Conservation (phyloP, 2,329 filamentous ascomycete species). For the Cladophialophora psammophila region DNA sequence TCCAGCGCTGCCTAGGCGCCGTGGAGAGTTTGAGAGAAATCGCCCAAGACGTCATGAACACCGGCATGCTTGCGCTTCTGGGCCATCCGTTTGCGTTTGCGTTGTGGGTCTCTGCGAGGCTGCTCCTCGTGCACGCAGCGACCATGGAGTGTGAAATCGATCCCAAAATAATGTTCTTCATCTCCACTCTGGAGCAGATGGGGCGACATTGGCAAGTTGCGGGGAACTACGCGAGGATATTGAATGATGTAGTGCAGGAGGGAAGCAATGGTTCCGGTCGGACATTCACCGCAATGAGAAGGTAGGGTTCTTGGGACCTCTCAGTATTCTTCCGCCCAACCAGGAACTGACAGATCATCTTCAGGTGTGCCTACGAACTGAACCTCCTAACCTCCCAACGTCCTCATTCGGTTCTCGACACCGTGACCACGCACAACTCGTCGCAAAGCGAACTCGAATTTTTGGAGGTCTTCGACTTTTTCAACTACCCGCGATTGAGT, state of each 20-base stretch:
- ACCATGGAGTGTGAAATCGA: constrained; percentile 66
- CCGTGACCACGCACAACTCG: constrained; percentile 33
- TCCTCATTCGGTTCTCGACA: constrained; percentile 54
- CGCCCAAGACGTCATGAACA: constrained; percentile 77
- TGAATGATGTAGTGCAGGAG: constrained; percentile 85
- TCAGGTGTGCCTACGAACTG: constrained; percentile 62
- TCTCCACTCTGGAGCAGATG: constrained; percentile 81
- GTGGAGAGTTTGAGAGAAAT: constrained; percentile 83
- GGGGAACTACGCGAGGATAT: constrained; percentile 77
- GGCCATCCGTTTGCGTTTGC: constrained; percentile 89
- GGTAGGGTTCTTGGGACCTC: constrained; percentile 68
- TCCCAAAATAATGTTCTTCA: constrained; percentile 79
- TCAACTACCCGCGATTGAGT: constrained; percentile 79
- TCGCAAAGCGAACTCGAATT: constrained; percentile 75
- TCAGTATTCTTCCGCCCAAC: not conserved
- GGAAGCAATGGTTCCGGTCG: constrained; percentile 57
- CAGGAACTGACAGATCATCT: not conserved
- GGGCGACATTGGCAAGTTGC: constrained; percentile 87
- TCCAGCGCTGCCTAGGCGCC: constrained; percentile 80
- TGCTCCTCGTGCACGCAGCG: constrained; percentile 87
- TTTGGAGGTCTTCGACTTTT: constrained; percentile 91
- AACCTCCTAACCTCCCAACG: constrained; percentile 88
- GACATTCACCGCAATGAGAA: constrained; percentile 88
- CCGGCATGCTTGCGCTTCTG: constrained; percentile 77
- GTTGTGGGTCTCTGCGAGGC: constrained; percentile 82